phyloP scores from a whole-genome alignment of 2,329 filamentous ascomycete species.

The Fusarium azukiicola region DNA sequence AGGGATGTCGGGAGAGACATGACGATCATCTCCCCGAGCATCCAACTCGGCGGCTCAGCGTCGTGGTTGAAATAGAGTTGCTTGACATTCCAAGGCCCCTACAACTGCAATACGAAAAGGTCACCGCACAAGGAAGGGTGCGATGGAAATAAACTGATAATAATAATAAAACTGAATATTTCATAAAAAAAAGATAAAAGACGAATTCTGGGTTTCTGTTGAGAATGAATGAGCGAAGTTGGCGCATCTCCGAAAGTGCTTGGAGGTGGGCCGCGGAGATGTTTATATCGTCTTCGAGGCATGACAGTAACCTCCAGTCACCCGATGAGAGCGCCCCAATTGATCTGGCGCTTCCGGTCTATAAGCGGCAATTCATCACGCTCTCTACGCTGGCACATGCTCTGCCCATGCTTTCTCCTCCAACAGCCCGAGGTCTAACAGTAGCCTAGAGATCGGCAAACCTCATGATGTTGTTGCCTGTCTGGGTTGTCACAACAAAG shows the following conservation, averaged over 20 bases:
- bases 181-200: too few relatives aligned
- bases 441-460: not conserved
- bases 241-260: not conserved
- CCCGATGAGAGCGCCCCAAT: not conserved
- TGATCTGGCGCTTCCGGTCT: not conserved
- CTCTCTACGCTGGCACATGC: not conserved
- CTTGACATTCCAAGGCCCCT: not conserved
- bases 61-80: too few relatives aligned
- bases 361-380: not conserved
- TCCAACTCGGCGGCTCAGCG: not conserved
- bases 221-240: not conserved
- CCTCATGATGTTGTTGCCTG: not conserved
- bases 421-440: not conserved
- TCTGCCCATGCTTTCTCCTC: not conserved
- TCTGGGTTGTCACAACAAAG: not conserved
- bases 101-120: not conserved
- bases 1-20: not conserved
- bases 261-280: not conserved
- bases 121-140: not conserved
- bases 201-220: too few relatives aligned
- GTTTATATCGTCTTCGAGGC: not conserved
- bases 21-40: not conserved
- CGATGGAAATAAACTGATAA: too few relatives aligned
- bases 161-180: too few relatives aligned
- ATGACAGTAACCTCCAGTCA: constrained; percentile 1